These are phyloP conservation scores for Tylopilus sp. DNA, from an alignment of 768 basidiomycete genomes.

Conservation along the genomic window DNA sequence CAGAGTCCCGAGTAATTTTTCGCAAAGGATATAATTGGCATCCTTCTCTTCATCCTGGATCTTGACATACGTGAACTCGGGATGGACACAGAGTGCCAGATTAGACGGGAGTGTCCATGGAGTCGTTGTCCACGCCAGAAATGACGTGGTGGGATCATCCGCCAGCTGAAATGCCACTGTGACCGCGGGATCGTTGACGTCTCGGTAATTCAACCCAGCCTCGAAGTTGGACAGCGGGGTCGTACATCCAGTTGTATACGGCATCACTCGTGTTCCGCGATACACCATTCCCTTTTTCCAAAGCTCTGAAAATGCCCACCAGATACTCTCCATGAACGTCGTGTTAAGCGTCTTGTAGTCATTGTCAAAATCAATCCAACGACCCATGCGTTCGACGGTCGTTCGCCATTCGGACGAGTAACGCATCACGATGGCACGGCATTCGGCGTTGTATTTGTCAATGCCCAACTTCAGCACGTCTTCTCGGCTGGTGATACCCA, in stretches of 20 bases:
- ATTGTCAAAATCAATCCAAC: conserved; percentile 99
- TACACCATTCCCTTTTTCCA: conserved; percentile 92
- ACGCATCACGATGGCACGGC: conserved; percentile 95
- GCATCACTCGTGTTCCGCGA: conserved; percentile 92
- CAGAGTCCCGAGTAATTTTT: conserved; percentile 77
- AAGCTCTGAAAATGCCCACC: conserved; percentile 98
- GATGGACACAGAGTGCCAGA: conserved; percentile 92
- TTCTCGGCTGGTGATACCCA: conserved; percentile 86
- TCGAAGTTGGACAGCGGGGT: conserved; percentile 98
- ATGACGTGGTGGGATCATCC: conserved; percentile 84
- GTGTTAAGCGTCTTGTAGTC: conserved; percentile 97
- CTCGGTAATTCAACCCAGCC: conserved; percentile 87
- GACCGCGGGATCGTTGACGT: conserved; percentile 93
- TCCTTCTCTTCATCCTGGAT: conserved; percentile 87
- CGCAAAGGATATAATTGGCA: conserved; percentile 89
- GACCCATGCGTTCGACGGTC: conserved; percentile 96
- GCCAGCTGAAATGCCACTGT: conserved; percentile 92
- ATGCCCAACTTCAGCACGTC: conserved; percentile 97
- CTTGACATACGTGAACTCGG: conserved; percentile 94
- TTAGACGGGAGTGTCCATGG: conserved; percentile 99
- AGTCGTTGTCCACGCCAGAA: conserved; percentile 98
- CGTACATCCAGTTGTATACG: conserved; percentile 94
- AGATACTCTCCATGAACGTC: conserved; percentile 95
- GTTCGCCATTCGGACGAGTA: conserved; percentile 91
- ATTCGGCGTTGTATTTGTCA: conserved; percentile 96